Conservation (phyloP, 1,284 basidiomycete species). For the Fomes fomentarius region DNA sequence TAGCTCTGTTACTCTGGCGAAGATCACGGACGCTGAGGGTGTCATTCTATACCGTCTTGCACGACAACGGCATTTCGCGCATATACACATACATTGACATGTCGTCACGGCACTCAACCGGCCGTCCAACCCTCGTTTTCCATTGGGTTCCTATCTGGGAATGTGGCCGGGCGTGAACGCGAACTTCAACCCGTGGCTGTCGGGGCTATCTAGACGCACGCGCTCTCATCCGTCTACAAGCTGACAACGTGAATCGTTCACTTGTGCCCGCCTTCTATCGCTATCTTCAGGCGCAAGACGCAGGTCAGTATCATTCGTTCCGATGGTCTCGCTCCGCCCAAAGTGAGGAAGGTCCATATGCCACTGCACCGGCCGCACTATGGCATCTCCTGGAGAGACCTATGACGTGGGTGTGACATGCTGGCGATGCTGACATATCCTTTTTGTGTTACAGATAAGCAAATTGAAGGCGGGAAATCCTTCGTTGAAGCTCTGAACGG, state of each 20-base stretch:
- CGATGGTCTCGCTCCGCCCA: too few relatives aligned
- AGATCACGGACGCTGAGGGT: not conserved
- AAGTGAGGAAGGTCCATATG: too few relatives aligned
- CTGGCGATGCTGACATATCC: not conserved
- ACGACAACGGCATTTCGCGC: too few relatives aligned
- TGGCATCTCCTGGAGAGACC: too few relatives aligned
- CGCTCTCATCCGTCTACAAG: constrained; percentile 68
- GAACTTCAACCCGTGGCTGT: not conserved
- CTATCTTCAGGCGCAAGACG: constrained; percentile 75
- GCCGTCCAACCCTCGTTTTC: too few relatives aligned
- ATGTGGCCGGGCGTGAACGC: not conserved
- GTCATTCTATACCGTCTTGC: too few relatives aligned
- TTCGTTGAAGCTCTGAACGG: constrained; percentile 57
- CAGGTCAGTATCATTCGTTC: constrained; percentile 18
- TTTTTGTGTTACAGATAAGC: constrained; percentile 38
- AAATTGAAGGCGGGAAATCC: constrained; percentile 59
- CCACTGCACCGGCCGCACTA: too few relatives aligned
- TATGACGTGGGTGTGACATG: not conserved
- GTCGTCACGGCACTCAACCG: too few relatives aligned
- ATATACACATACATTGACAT: too few relatives aligned
- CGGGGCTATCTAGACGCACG: constrained; percentile 52
- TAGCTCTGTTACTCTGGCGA: too few relatives aligned
- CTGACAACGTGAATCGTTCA: constrained; percentile 66
- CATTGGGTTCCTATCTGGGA: too few relatives aligned
- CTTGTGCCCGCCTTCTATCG: constrained; percentile 80